A percentile compares a stretch with the other conserved stretches of the same genome.
These are phyloP conservation scores for Psidium guajava DNA, from an alignment of 345 rosid genomes.

Conservation along the genomic window DNA sequence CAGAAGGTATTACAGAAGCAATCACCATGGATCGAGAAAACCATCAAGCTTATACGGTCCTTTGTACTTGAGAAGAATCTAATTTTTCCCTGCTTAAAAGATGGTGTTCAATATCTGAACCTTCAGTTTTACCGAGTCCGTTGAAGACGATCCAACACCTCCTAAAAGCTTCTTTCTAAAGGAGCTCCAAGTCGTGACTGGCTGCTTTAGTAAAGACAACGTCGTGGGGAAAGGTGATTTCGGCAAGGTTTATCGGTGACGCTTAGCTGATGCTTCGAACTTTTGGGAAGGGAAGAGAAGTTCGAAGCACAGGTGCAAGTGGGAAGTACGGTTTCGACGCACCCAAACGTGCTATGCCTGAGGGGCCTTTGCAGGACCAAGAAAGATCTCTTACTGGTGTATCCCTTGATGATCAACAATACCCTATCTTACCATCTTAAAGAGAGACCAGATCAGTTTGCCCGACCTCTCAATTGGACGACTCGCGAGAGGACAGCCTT, in stretches of 20 bases:
- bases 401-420: no score
- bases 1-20: no score
- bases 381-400: neutral
- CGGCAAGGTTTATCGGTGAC: neutral
- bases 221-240: no score
- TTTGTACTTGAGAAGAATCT: no score
- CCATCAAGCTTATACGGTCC: no score
- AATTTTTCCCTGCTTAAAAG: no score
- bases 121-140: no score
- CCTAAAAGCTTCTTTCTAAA: no score
- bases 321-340: neutral
- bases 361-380: neutral
- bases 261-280: neutral
- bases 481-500: neutral
- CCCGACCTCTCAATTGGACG: neutral
- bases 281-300: neutral
- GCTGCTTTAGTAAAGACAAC: no score
- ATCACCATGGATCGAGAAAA: no score
- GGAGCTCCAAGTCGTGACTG: no score
- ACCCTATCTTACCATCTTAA: neutral
- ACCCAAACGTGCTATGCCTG: neutral
- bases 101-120: neutral
- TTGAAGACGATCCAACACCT: no score
- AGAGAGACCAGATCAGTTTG: neutral
- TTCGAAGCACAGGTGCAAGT: neutral